Conservation (phyloP, 2,329 filamentous ascomycete genomes). For the Fusarium redolens region DNA sequence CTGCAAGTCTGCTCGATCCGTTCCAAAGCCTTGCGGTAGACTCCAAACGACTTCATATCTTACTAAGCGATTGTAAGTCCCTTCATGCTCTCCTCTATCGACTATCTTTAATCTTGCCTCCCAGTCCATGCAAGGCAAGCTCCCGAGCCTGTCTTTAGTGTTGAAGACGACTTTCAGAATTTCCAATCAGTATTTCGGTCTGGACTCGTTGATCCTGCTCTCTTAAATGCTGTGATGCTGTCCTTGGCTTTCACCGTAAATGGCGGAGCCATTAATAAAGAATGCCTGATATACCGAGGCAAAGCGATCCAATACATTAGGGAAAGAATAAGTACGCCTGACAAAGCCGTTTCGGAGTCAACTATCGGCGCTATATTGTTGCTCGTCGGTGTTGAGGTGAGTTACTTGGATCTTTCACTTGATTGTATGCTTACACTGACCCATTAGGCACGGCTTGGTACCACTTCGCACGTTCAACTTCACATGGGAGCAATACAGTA, state of each 20-base stretch:
- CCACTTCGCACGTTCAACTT: constrained; percentile 52
- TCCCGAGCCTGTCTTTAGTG: constrained; percentile 52
- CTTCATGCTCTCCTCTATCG: no score
- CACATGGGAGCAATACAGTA: constrained; percentile 54
- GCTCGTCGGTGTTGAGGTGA: constrained; percentile 55
- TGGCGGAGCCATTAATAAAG: constrained; percentile 40
- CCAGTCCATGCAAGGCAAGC: constrained; percentile 43
- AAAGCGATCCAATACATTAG: constrained; percentile 50
- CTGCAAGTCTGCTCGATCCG: background rate
- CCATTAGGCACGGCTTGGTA: constrained; percentile 51
- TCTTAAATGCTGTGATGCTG: constrained; percentile 55
- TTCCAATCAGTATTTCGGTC: constrained; percentile 51
- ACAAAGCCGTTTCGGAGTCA: constrained; percentile 48
- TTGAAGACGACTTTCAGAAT: constrained; percentile 52
- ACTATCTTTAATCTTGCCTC: background rate
- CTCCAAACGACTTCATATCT: constrained; percentile 8
- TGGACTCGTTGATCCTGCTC: constrained; percentile 50
- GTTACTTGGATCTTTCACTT: background rate
- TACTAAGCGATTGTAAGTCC: constrained; percentile 22
- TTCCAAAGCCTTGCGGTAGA: constrained; percentile 29
- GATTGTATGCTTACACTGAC: constrained; percentile 5
- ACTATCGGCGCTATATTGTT: constrained; percentile 57
- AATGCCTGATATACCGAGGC: constrained; percentile 52
- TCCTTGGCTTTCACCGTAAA: constrained; percentile 50
- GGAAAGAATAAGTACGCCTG: constrained; percentile 46